These are phyloP conservation scores for Candida albicans DNA, from an alignment of 1,139 yeast genomes.

Conservation along the genomic window DNA sequence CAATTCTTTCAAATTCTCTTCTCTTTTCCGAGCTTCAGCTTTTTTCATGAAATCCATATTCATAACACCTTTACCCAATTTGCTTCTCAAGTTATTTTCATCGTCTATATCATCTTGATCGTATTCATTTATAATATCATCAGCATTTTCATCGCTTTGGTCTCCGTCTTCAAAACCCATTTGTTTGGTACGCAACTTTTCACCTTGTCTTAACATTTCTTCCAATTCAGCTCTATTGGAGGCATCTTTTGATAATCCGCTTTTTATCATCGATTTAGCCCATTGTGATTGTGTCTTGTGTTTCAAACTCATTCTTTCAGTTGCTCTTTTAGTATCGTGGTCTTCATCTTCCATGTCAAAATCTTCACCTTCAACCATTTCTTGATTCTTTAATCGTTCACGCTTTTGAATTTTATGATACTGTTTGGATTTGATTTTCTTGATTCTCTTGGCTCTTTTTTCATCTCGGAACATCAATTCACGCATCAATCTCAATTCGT, in stretches of 20 bases:
- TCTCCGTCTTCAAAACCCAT: slow-evolving; percentile 65
- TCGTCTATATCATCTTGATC: slow-evolving; percentile 37
- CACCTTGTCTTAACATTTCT: slow-evolving; percentile 90
- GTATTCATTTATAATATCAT: slow-evolving; percentile 58
- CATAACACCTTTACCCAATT: slow-evolving; percentile 80
- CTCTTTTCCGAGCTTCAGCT: slow-evolving; percentile 68
- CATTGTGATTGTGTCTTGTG: slow-evolving; percentile 87
- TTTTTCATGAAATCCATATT: slow-evolving; percentile 94
- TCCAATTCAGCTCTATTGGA: slow-evolving; percentile 85
- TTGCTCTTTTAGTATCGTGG: slow-evolving; percentile 72
- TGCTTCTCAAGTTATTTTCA: slow-evolving; percentile 33
- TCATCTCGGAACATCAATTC: slow-evolving; percentile 97
- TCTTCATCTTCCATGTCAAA: slow-evolving; percentile 59
- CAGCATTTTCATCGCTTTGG: slow-evolving; percentile 46
- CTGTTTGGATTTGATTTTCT: slow-evolving; percentile 90
- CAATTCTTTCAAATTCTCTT: slow-evolving; percentile 54
- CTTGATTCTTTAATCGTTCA: slow-evolving; percentile 71
- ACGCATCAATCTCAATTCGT: slow-evolving; percentile 86
- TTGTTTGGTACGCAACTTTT: slow-evolving; percentile 70
- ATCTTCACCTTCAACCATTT: slow-evolving; percentile 60
- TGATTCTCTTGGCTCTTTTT: slow-evolving; percentile 82
- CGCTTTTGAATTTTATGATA: slow-evolving; percentile 85
- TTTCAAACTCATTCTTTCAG: slow-evolving; percentile 87
- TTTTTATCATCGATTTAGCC: slow-evolving; percentile 89
- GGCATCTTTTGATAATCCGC: slow-evolving; percentile 86